phyloP scores from a whole-genome alignment of 225 moss, liverwort and hornwort genomes.

The Anthoceros angustus region DNA sequence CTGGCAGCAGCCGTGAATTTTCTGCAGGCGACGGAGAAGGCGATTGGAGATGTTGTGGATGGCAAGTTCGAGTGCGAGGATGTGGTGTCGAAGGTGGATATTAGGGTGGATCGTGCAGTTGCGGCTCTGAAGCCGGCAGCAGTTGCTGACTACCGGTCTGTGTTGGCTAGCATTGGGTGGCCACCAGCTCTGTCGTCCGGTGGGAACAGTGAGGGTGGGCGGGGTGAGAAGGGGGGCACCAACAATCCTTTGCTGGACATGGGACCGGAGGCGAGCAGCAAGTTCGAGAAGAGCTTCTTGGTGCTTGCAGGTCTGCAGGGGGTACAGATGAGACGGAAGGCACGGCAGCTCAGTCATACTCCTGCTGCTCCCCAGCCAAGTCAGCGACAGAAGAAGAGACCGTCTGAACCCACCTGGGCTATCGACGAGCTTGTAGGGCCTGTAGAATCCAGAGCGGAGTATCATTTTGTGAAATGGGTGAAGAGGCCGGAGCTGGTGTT shows the following conservation, averaged over 20 bases:
- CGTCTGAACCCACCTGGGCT: slow-evolving; percentile 65
- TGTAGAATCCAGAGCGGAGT: slow-evolving; percentile 45
- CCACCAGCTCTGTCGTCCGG: slow-evolving; percentile 58
- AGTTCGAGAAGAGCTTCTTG: slow-evolving; percentile 59
- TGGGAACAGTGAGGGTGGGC: slow-evolving; percentile 26
- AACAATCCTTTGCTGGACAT: slow-evolving; percentile 64
- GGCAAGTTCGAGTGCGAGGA: slow-evolving; percentile 21
- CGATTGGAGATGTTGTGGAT: slow-evolving; percentile 25
- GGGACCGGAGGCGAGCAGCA: slow-evolving; percentile 38
- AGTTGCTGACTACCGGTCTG: slow-evolving; percentile 42
- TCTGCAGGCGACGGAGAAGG: slow-evolving; percentile 40
- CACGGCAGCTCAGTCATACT: slow-evolving; percentile 25
- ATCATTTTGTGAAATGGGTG: slow-evolving; percentile 68
- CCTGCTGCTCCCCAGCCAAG: background rate
- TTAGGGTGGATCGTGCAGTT: slow-evolving; percentile 68
- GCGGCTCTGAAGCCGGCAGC: slow-evolving; percentile 62
- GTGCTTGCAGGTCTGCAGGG: slow-evolving; percentile 70
- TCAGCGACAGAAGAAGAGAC: slow-evolving; percentile 7
- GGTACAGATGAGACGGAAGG: slow-evolving; percentile 52
- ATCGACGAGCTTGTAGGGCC: slow-evolving; percentile 66
- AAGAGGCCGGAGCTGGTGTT: slow-evolving; percentile 87
- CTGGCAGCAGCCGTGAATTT: slow-evolving; percentile 43
- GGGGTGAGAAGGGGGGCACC: slow-evolving; percentile 15
- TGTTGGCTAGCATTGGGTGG: slow-evolving; percentile 56
- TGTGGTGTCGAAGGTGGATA: slow-evolving; percentile 59